Evolutionary conservation across 2,329 filamentous ascomycete genomes (phyloP), one percentile per base, ranked within the genome.

Genomic region (Blastomyces emzantsi): DNA sequence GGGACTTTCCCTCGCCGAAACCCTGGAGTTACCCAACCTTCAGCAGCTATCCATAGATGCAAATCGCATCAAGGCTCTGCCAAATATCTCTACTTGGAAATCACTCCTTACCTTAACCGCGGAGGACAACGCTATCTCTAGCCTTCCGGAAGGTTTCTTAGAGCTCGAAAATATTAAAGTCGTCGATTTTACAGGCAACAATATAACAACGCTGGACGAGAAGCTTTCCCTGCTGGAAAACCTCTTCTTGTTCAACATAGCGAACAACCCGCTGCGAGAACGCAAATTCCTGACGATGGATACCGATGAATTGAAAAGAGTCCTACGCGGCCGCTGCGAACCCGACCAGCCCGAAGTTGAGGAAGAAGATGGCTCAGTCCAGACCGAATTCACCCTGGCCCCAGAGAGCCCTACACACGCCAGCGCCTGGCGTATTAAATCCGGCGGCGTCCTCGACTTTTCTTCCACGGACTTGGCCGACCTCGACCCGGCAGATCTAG

Each of bases 181-280:
- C 63, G 89, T 88, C 39, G 91, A 97, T 73, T 88, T 97, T 67
- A 90, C 89, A 0, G 87, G 88, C 68, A 99, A 99, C 71, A 86
- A 94, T 67, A 85, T 99, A 58, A 85, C 85, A 1, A 80, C 84
- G 15, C 75, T 99, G 8, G 90, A 94, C 39, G 83, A 90, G 0
- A 87, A 86, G 67, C 85, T 97, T 64, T 89, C 88, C 5, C 79
- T 85, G 33, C 96, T 97, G 91, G 85, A 90, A 6, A 86, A 78
- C 55, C 78, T 99, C 11, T 82, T 86, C 25, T 87, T 87, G 72
- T 83, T 97, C 52, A 86, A 87, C 4, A 80, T 99, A 41, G 87
- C 87, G 54, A 92, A 91, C n/a, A 99, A 99, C 70, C 94, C 94
- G 0, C 79, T 99, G 17, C 83, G 90, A 17, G 92, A 97, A 73